phyloP scores from a whole-genome alignment of 2,329 filamentous ascomycete species.

The Elsinoe necatrix region DNA sequence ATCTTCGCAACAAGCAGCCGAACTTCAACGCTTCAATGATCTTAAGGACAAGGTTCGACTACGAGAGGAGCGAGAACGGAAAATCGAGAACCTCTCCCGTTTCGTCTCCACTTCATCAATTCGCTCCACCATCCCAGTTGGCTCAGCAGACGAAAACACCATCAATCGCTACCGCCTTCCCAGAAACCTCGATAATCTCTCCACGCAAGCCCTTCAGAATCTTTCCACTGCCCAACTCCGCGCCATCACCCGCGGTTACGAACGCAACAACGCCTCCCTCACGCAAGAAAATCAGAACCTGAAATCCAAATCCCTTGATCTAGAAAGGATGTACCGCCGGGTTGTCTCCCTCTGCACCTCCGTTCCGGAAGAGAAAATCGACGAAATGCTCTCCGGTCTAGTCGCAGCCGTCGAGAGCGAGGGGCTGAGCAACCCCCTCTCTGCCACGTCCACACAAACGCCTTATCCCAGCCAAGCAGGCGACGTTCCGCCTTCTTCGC shows the following conservation, averaged over 20 bases:
- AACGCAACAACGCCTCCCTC: slow-evolving; percentile 58
- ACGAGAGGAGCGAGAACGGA: slow-evolving; percentile 56
- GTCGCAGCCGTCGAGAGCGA: slow-evolving; percentile 88
- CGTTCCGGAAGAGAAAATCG: slow-evolving; percentile 68
- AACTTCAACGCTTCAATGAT: slow-evolving; percentile 63
- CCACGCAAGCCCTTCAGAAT: slow-evolving; percentile 2
- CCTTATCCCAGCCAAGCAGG: neutral
- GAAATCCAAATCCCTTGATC: slow-evolving; percentile 69
- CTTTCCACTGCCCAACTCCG: slow-evolving; percentile 38
- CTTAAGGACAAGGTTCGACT: slow-evolving; percentile 58
- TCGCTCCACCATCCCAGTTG: neutral
- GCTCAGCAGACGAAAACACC: neutral
- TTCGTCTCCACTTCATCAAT: slow-evolving; percentile 40
- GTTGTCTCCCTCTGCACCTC: slow-evolving; percentile 82
- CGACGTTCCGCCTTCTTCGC: neutral
- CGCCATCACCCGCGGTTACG: slow-evolving; percentile 62
- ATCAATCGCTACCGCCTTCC: neutral
- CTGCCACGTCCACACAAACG: neutral
- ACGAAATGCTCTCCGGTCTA: slow-evolving; percentile 68
- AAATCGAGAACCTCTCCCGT: slow-evolving; percentile 67
- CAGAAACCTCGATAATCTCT: neutral
- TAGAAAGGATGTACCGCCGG: slow-evolving; percentile 79
- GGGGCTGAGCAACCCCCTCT: slow-evolving; percentile 28
- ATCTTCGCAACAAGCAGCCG: slow-evolving; percentile 68
- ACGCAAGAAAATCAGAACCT: slow-evolving; percentile 60